A percentile compares a stretch with the other conserved stretches of the same genome.
Conservation (phyloP, 2,329 filamentous ascomycete species). For the Ophiostoma perfectum region DNA sequence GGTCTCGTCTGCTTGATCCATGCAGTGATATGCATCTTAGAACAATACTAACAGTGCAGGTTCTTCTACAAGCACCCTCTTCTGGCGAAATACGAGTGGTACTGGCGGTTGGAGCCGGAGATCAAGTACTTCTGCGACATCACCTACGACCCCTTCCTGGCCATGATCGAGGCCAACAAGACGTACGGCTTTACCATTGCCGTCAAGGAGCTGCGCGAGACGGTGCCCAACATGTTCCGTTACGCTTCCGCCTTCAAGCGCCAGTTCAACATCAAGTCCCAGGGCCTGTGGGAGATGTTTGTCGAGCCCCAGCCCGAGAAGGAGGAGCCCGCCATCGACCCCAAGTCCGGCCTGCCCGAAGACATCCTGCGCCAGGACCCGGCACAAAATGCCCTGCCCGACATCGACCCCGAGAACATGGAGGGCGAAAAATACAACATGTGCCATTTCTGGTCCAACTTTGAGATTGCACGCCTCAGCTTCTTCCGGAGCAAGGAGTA, state of each 20-base stretch:
- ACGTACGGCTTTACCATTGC: conserved; percentile 99
- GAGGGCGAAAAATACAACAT: conserved; percentile 98
- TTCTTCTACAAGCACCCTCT: conserved; percentile 98
- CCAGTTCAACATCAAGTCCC: conserved; percentile 79
- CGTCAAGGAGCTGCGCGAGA: conserved; percentile 95
- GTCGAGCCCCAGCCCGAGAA: conserved; percentile 70
- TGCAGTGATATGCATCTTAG: neutral
- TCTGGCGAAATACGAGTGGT: conserved; percentile 96
- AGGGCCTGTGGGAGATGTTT: conserved; percentile 99
- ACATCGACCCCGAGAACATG: conserved; percentile 89
- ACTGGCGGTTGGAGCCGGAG: conserved; percentile 97
- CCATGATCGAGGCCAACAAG: conserved; percentile 93
- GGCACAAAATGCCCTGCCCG: conserved; percentile 46
- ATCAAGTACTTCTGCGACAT: conserved; percentile 99
- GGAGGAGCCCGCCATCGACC: conserved; percentile 29
- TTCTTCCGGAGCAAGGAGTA: conserved; percentile 98
- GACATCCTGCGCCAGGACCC: conserved; percentile 65
- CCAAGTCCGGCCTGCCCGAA: conserved; percentile 39
- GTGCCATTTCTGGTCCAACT: conserved; percentile 99
- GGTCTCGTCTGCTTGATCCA: conserved; percentile 32
- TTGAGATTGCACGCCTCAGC: conserved; percentile 89
- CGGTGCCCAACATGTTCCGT: conserved; percentile 96
- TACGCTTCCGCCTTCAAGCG: conserved; percentile 98
- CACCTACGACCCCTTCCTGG: conserved; percentile 94
- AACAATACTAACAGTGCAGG: conserved; percentile 36